Conservation (phyloP, 169 alveolate genomes). For the Pseudocohnilembus persalinus region DNA sequence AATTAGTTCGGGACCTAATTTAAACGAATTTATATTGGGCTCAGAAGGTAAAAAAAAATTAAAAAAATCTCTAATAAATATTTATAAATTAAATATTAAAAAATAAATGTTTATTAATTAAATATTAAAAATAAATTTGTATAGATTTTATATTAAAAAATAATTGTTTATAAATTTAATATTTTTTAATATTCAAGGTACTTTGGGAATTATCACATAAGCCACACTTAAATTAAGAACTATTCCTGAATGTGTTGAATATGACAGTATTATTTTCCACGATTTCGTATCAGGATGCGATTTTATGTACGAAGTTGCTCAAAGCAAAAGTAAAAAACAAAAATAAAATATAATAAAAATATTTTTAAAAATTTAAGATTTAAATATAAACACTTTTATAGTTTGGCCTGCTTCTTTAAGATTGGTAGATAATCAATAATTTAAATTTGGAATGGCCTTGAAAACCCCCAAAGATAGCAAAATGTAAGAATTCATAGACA, state of each 20-base stretch:
- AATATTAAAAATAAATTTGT: no score
- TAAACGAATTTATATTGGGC: slow-evolving; percentile 76
- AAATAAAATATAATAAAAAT: no score
- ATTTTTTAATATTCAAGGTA: slow-evolving; percentile 35
- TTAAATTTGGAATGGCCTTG: slow-evolving; percentile 72
- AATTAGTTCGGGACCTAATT: slow-evolving; percentile 81
- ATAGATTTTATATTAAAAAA: not conserved
- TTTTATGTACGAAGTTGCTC: slow-evolving; percentile 77
- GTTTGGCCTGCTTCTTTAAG: slow-evolving; percentile 83
- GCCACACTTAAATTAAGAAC: slow-evolving; percentile 72
- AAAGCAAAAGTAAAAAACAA: slow-evolving; percentile 7
- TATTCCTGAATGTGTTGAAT: slow-evolving; percentile 68
- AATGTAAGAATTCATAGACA: slow-evolving; percentile 58
- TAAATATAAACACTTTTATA: no score
- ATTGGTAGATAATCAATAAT: slow-evolving; percentile 76
- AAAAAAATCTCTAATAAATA: no score
- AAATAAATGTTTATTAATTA: no score
- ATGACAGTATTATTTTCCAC: slow-evolving; percentile 84
- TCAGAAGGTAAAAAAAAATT: slow-evolving; percentile 54
- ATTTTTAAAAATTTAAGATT: no score
- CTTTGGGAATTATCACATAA: slow-evolving; percentile 83
- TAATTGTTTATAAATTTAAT: no score
- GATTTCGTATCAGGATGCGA: slow-evolving; percentile 77
- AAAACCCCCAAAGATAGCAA: slow-evolving; percentile 57
- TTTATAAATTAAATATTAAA: no score